A percentile compares a stretch with the other conserved stretches of the same genome.
Evolutionary conservation across 2,329 filamentous ascomycete species (phyloP).

Genomic region (Phialocephala sp.): DNA sequence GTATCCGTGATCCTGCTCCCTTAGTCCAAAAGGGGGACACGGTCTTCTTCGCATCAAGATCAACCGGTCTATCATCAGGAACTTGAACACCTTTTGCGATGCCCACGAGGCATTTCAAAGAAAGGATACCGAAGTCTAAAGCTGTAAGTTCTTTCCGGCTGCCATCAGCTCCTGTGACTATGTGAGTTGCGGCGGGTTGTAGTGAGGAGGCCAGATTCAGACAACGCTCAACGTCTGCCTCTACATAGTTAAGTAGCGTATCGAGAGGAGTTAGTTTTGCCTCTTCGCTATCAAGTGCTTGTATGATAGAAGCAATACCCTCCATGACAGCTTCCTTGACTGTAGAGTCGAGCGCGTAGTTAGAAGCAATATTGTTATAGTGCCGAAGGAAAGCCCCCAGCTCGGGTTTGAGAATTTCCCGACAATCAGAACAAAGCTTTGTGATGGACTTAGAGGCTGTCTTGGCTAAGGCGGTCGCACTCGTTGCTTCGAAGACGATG

Average conservation of each 20-base stretch:
- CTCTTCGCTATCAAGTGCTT: conserved; percentile 67
- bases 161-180: conserved; percentile 1
- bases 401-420: conserved; percentile 70
- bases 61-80: conserved; percentile 68
- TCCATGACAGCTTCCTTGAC: conserved; percentile 77
- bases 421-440: conserved; percentile 76
- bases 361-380: conserved; percentile 68
- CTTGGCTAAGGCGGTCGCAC: conserved; percentile 65
- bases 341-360: conserved; percentile 66
- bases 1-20: conserved; percentile 54
- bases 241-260: conserved; percentile 65
- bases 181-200: background rate
- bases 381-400: conserved; percentile 72
- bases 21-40: conserved; percentile 52
- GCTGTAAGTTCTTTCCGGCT: conserved; percentile 22
- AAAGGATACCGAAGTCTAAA: conserved; percentile 48
- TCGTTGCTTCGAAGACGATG: conserved; percentile 74
- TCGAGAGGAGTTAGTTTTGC: conserved; percentile 60
- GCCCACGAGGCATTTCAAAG: conserved; percentile 70
- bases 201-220: conserved; percentile 32
- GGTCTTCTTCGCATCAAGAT: conserved; percentile 62
- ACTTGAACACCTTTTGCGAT: conserved; percentile 77
- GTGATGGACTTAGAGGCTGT: conserved; percentile 77
- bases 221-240: conserved; percentile 61
- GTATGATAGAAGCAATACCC: conserved; percentile 76